Conservation (phyloP, 345 rosid genomes). For the Eucalyptus polyanthemos region DNA sequence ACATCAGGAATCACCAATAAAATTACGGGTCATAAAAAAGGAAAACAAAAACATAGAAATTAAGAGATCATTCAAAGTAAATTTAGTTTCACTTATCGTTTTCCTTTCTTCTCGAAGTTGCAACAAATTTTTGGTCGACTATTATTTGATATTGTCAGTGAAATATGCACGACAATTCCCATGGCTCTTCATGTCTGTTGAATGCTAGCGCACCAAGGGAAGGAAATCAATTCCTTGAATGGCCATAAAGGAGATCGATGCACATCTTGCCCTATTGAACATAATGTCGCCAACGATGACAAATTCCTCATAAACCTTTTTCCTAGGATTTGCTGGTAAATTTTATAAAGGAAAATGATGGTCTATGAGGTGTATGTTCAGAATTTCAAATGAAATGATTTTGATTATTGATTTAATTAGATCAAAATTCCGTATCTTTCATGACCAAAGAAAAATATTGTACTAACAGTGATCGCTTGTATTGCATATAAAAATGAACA, state of each 20-base stretch:
- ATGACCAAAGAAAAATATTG: accelerated
- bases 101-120: not conserved
- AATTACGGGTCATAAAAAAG: not conserved
- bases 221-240: not conserved
- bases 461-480: too few species aligned
- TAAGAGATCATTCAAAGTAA: not conserved
- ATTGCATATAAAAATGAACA: too few species aligned
- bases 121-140: not conserved
- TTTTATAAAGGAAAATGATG: not conserved
- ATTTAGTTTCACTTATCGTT: not conserved
- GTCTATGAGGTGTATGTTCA: not conserved
- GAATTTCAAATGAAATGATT: not conserved
- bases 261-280: not conserved
- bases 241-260: not conserved
- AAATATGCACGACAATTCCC: not conserved
- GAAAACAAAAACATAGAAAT: not conserved
- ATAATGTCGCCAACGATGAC: not conserved
- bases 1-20: not conserved
- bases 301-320: too few species aligned
- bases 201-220: not conserved
- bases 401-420: too few species aligned
- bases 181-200: not conserved
- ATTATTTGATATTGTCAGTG: not conserved
- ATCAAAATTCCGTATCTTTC: too few species aligned
- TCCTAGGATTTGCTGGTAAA: too few species aligned